Evolutionary conservation across 176 grass and related monocot species (phyloP).

Genomic region (Raddia distichophylla): DNA sequence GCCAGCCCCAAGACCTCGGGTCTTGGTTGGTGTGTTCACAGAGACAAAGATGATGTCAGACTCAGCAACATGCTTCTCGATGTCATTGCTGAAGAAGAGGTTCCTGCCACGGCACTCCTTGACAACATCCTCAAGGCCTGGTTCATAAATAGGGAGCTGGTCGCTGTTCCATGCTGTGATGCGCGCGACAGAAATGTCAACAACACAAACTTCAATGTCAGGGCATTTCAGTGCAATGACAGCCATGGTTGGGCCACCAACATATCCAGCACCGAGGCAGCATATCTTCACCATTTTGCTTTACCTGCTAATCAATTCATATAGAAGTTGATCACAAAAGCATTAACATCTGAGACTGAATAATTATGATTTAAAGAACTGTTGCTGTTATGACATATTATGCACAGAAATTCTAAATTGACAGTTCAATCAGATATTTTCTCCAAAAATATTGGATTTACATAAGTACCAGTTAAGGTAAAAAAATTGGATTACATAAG

Average conservation of each 20-base stretch:
- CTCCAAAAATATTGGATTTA: background rate
- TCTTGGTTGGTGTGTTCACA: conserved; percentile 72
- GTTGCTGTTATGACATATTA: conserved; percentile 3
- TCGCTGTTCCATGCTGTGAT: conserved; percentile 48
- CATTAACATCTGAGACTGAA: conserved; percentile 15
- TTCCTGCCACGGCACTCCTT: conserved; percentile 48
- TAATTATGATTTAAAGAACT: background rate
- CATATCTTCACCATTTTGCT: conserved; percentile 50
- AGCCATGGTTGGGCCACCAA: conserved; percentile 47
- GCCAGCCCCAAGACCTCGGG: conserved; percentile 65
- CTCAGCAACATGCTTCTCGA: conserved; percentile 47
- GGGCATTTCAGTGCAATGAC: conserved; percentile 50
- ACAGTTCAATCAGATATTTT: background rate
- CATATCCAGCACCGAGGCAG: conserved; percentile 51
- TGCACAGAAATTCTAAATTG: conserved; percentile 7
- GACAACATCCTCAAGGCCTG: conserved; percentile 44
- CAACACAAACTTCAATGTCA: conserved; percentile 36
- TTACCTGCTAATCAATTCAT: background rate
- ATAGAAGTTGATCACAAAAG: background rate
- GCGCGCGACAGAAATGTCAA: conserved; percentile 42
- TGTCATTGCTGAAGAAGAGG: conserved; percentile 45
- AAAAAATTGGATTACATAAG: background rate
- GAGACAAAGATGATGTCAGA: conserved; percentile 49
- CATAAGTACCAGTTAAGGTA: background rate
- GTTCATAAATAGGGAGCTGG: conserved; percentile 48